A percentile compares a stretch with the other conserved stretches of the same genome.
Evolutionary conservation across 441 rosid species (phyloP).

Genomic region (Flueggea neowawraea): DNA sequence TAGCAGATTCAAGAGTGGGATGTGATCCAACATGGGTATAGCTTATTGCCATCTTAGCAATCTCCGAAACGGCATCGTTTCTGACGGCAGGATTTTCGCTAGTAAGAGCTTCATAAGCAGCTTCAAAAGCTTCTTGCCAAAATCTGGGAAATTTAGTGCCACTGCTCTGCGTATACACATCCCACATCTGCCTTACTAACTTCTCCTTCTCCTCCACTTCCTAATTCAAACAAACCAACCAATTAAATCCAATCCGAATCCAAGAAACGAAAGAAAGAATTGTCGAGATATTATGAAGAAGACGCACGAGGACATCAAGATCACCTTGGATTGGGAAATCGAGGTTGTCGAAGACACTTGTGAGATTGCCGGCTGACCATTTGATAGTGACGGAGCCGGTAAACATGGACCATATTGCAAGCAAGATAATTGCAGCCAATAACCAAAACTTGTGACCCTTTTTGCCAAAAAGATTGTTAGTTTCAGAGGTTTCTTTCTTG

Average conservation of each 20-base stretch:
- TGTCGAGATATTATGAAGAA: background rate
- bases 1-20: slow-evolving; percentile 37
- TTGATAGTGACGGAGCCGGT: slow-evolving; percentile 88
- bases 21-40: slow-evolving; percentile 31
- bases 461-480: slow-evolving; percentile 45
- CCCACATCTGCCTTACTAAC: slow-evolving; percentile 93
- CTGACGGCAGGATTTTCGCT: slow-evolving; percentile 59
- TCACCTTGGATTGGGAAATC: slow-evolving; percentile 45
- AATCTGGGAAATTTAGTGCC: slow-evolving; percentile 64
- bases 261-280: background rate
- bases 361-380: slow-evolving; percentile 65
- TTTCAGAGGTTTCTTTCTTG: slow-evolving; percentile 36
- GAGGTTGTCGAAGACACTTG: slow-evolving; percentile 50
- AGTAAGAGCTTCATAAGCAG: slow-evolving; percentile 73
- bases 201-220: slow-evolving; percentile 91
- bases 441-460: slow-evolving; percentile 81
- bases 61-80: slow-evolving; percentile 67
- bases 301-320: slow-evolving; percentile 68
- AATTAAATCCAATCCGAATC: background rate
- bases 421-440: slow-evolving; percentile 64
- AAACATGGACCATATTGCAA: slow-evolving; percentile 89
- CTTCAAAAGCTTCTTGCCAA: slow-evolving; percentile 87
- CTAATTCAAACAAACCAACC: slow-evolving; percentile 23
- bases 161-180: slow-evolving; percentile 63
- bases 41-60: slow-evolving; percentile 71